Conservation (phyloP, 345 rosid genomes). For the Populus pruinosa region DNA sequence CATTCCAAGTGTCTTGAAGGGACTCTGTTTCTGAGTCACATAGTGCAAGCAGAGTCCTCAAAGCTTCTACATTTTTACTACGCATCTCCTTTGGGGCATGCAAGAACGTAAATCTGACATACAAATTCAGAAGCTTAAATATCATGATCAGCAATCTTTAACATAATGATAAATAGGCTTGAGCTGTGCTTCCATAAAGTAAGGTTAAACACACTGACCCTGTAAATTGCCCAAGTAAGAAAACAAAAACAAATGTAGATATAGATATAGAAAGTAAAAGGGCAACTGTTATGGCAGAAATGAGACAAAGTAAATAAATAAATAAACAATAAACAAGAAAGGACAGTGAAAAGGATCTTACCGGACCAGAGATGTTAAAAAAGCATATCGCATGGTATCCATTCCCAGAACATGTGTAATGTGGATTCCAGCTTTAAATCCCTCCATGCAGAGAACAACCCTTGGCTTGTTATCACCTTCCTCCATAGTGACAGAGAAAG, state of each 20-base stretch:
- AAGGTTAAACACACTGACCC: neutral
- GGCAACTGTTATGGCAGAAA: neutral
- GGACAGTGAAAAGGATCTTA: conserved; percentile 18
- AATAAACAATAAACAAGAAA: neutral
- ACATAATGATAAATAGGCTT: neutral
- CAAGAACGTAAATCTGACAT: conserved; percentile 88
- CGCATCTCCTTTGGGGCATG: conserved; percentile 98
- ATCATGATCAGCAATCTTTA: neutral
- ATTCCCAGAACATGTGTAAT: conserved; percentile 87
- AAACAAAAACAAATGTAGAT: neutral
- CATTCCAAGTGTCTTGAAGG: conserved; percentile 99
- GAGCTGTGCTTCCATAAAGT: no score
- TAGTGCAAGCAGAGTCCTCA: conserved; percentile 73
- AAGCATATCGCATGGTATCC: conserved; percentile 99
- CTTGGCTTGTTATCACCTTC: conserved; percentile 96
- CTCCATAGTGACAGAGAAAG: conserved; percentile 98
- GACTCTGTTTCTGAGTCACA: conserved; percentile 71
- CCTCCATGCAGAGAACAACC: conserved; percentile 92
- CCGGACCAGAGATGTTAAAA: conserved; percentile 95
- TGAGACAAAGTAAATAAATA: neutral
- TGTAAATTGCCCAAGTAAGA: neutral
- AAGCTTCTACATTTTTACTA: conserved; percentile 94
- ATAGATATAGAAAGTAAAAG: neutral
- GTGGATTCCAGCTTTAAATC: conserved; percentile 96
- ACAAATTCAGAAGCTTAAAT: conserved; percentile 14